Percentiles rank a stretch among this genome's conserved stretches.
Conservation (phyloP, 116 monocot genomes). For the Phalaenopsis hybrid region DNA sequence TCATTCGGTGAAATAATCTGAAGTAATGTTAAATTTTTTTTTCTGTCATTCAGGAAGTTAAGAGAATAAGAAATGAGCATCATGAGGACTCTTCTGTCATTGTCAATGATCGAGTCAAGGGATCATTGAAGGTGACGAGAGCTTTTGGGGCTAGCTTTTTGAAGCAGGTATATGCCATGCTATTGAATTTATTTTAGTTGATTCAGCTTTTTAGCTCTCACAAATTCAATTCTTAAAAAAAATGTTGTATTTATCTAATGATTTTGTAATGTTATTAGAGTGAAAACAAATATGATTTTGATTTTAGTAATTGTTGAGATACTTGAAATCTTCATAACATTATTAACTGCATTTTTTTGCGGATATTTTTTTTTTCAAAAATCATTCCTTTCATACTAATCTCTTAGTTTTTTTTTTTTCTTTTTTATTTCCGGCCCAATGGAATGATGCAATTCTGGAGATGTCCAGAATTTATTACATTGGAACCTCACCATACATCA, state of each 20-base stretch:
- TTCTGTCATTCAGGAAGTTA: constrained; percentile 28
- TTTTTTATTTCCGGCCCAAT: constrained; percentile 7
- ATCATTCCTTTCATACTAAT: background rate
- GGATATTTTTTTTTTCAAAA: background rate
- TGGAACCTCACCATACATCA: constrained; percentile 38
- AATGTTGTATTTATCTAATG: background rate
- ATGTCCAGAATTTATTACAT: constrained; percentile 36
- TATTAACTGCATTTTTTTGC: background rate
- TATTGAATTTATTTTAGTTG: background rate
- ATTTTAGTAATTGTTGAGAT: too few species aligned
- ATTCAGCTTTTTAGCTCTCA: background rate
- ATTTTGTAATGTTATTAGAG: too few species aligned
- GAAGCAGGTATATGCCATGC: constrained; percentile 29
- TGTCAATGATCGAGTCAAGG: constrained; percentile 49
- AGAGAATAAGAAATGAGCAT: constrained; percentile 17
- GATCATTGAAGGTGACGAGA: constrained; percentile 59
- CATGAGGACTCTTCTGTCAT: constrained; percentile 41
- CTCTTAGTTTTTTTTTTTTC: background rate
- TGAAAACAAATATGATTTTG: too few species aligned
- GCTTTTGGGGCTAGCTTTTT: constrained; percentile 63
- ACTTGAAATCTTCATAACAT: background rate
- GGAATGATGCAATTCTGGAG: constrained; percentile 29
- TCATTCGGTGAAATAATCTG: background rate
- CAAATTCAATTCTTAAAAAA: background rate
- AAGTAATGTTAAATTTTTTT: too few species aligned